Percentiles rank a stretch among this genome's conserved stretches.
These are phyloP conservation scores for Phytomonas sp. DNA, from an alignment of 208 protist species.

Conservation along the genomic window DNA sequence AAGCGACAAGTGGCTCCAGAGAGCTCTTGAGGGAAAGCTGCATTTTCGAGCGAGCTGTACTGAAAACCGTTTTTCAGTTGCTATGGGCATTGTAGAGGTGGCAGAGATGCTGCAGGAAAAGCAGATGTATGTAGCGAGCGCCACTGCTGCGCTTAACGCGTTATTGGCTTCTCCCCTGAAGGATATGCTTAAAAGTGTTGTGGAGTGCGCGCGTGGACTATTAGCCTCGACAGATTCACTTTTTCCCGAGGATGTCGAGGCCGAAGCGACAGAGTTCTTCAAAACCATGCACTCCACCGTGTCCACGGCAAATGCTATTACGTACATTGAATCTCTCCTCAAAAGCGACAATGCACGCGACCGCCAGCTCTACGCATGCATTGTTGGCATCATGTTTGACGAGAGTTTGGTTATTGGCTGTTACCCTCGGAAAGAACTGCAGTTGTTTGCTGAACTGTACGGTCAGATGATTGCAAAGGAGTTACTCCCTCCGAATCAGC, in stretches of 20 bases:
- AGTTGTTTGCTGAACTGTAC: slow-evolving; percentile 72
- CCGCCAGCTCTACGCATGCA: slow-evolving; percentile 80
- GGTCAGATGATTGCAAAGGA: slow-evolving; percentile 80
- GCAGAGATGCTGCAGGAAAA: slow-evolving; percentile 74
- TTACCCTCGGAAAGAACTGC: slow-evolving; percentile 79
- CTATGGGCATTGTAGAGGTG: slow-evolving; percentile 78
- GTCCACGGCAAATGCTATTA: slow-evolving; percentile 41
- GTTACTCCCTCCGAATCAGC: slow-evolving; percentile 57
- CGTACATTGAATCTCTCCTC: slow-evolving; percentile 45
- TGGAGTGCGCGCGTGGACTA: slow-evolving; percentile 60
- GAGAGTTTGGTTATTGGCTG: slow-evolving; percentile 54
- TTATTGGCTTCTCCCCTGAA: slow-evolving; percentile 69
- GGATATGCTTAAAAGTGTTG: slow-evolving; percentile 62
- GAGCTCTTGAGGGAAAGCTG: slow-evolving; percentile 71
- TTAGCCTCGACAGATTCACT: slow-evolving; percentile 70
- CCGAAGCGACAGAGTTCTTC: slow-evolving; percentile 78
- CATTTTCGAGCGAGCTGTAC: slow-evolving; percentile 70
- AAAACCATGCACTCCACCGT: slow-evolving; percentile 71
- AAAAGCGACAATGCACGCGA: slow-evolving; percentile 56
- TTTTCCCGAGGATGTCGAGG: slow-evolving; percentile 77
- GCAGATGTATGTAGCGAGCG: slow-evolving; percentile 72
- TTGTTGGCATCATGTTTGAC: slow-evolving; percentile 84
- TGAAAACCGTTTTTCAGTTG: slow-evolving; percentile 85
- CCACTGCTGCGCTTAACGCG: slow-evolving; percentile 71
- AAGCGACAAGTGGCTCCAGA: slow-evolving; percentile 76